These are phyloP conservation scores for Penicillium sp. DNA, from an alignment of 2,329 filamentous ascomycete species.

Conservation along the genomic window DNA sequence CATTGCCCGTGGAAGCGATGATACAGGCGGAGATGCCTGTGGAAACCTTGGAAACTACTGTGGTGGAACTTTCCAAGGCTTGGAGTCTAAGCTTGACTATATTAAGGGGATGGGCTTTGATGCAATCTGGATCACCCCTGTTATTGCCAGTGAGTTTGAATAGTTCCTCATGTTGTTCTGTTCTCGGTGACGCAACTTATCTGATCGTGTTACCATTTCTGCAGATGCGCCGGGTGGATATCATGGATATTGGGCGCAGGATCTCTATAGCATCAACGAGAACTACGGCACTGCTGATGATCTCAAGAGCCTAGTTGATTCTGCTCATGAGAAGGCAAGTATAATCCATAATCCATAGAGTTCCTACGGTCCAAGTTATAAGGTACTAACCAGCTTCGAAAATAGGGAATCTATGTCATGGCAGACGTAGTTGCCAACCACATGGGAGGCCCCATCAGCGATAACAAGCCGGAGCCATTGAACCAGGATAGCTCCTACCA, in stretches of 20 bases:
- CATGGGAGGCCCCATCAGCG: background rate
- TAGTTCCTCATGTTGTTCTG: background rate
- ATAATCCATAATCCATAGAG: background rate
- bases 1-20: background rate
- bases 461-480: background rate
- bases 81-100: background rate
- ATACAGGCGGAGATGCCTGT: background rate
- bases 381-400: background rate
- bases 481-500: background rate
- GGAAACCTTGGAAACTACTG: background rate
- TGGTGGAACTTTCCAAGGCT: background rate
- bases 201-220: background rate
- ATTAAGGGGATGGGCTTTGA: background rate
- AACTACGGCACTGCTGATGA: background rate
- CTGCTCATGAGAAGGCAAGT: background rate
- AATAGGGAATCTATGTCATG: background rate
- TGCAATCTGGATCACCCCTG: background rate
- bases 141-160: background rate
- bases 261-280: background rate
- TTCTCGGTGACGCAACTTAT: background rate
- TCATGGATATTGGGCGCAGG: background rate
- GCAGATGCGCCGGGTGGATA: background rate
- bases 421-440: background rate
- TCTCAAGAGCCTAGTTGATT: background rate
- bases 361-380: background rate